A percentile compares a stretch with the other conserved stretches of the same genome.
These are phyloP conservation scores for Scheffersomyces stambukii DNA, from an alignment of 1,139 yeast species.

Conservation along the genomic window DNA sequence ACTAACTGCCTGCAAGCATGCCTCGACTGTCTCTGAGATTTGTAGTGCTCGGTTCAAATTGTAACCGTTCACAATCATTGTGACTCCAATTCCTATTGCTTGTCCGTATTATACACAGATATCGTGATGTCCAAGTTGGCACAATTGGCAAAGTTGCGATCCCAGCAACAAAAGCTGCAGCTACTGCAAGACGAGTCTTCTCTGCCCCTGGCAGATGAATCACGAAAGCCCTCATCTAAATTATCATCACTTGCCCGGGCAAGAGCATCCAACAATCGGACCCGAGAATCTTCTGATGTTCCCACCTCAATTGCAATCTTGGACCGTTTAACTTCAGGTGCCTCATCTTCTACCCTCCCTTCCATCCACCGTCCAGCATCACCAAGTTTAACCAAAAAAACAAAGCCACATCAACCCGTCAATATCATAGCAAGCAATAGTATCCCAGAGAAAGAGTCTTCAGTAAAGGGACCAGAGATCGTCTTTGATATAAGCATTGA, in stretches of 20 bases:
- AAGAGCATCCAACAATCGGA: constrained; percentile 20
- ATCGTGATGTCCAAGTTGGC: constrained; percentile 17
- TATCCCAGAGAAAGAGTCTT: too few relatives aligned
- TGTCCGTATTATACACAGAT: too few relatives aligned
- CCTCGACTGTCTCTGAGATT: too few relatives aligned
- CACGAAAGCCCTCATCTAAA: constrained; percentile 32
- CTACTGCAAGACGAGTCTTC: constrained; percentile 1
- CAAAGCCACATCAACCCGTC: constrained; percentile 2
- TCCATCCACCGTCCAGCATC: constrained; percentile 3
- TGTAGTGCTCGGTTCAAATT: too few relatives aligned
- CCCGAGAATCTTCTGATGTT: constrained; percentile 6
- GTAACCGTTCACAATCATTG: too few relatives aligned
- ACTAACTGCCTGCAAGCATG: too few relatives aligned
- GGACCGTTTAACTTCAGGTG: constrained; percentile 12
- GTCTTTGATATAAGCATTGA: constrained; percentile 15
- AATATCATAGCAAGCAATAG: too few relatives aligned
- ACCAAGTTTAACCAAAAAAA: constrained; percentile 2
- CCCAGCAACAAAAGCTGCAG: constrained; percentile 9
- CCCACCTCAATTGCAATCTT: constrained; percentile 19
- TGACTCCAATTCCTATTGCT: too few relatives aligned
- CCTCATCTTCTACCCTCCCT: constrained; percentile 1
- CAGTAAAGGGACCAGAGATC: too few relatives aligned
- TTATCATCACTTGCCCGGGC: constrained; percentile 47
- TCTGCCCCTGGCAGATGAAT: constrained; percentile 5
- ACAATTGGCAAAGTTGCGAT: constrained; percentile 17